These are phyloP conservation scores for Vitis riparia DNA, from an alignment of 164 flowering plant genomes.

Conservation along the genomic window DNA sequence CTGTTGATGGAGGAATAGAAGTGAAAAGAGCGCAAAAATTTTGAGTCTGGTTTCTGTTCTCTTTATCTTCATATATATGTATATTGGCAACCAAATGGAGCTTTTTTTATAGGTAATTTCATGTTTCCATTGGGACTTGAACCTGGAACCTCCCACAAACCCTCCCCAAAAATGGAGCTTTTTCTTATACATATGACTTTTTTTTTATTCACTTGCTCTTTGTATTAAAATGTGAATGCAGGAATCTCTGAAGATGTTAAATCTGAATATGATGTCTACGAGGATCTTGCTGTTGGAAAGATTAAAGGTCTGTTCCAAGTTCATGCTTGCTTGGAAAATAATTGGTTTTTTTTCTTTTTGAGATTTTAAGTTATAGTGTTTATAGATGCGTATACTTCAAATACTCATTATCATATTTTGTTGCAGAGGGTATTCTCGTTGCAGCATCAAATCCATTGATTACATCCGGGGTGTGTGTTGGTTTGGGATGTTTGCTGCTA, in stretches of 20 bases:
- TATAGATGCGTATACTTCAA: no score
- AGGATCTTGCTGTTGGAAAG: slow-evolving; percentile 56
- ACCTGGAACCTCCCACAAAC: no score
- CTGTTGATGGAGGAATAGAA: no score
- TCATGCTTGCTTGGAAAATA: not conserved
- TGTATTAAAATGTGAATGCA: slow-evolving; percentile 23
- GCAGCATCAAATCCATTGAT: slow-evolving; percentile 52
- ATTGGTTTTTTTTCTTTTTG: not conserved
- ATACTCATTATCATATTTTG: not conserved
- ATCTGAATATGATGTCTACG: slow-evolving; percentile 53
- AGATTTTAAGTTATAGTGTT: not conserved
- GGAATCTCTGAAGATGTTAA: slow-evolving; percentile 59
- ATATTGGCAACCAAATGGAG: not conserved
- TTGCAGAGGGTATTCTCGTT: slow-evolving; percentile 32
- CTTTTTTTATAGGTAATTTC: not conserved
- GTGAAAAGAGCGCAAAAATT: no score
- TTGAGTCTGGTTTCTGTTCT: not conserved
- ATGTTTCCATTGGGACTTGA: no score
- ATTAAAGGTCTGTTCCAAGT: slow-evolving; percentile 55
- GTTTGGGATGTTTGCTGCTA: slow-evolving; percentile 52
- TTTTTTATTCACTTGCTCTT: not conserved
- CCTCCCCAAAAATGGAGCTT: no score
- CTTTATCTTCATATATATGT: no score
- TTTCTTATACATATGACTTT: not conserved
- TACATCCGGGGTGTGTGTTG: slow-evolving; percentile 51